Evolutionary conservation across 2,329 filamentous ascomycete species (phyloP), one percentile per base, ranked within the genome.

Genomic region (Balansia obtecta): DNA sequence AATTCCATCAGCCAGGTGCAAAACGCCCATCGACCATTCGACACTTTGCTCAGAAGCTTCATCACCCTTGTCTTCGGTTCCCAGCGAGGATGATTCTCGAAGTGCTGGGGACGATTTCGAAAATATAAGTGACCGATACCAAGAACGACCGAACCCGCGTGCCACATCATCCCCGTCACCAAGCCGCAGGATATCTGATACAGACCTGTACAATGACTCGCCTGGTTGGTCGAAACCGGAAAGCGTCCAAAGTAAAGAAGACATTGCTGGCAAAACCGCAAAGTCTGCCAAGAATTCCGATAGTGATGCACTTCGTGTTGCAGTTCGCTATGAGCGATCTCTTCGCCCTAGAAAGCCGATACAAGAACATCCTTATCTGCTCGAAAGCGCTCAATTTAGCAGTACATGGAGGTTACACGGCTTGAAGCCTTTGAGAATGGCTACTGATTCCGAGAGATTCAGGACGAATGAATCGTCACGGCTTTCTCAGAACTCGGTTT

Each of bases 321-420:
- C 62, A 6, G 57, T 67, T 30, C 65, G 63, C 12, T 63, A 68
- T 44, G 68, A 71, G 53, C 71, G 77, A 34, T 77, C 73, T 4
- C 63, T 82, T n/a, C 71, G 78, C 7, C 76, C 76, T 1, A 71
- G 78, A 18, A 82, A 80, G 53, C 77, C 77, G 1, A 81, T 81
- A 7, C 78, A 82, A 58, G 69, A 80, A 57, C 76, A 80, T 43
- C 78, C 78, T 3, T 82, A 81, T 54, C 63, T 75, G 6, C 64
- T 80, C 4, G 78, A 82, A 54, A 75, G 71, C 57, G 76, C 71
- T 0, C 71, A 73, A 30, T 80, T 80, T 59, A 73, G 71, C 50
- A 74, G 64, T 3, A 63, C 70, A 18, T 71, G 80, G 56, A 76
- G 73, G 57, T 71, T 71, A 3, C 76, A 77, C 51, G 78, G 78